Evolutionary conservation across 805 yeast genomes (phyloP).

Genomic region (Wickerhamiella shivajii): DNA sequence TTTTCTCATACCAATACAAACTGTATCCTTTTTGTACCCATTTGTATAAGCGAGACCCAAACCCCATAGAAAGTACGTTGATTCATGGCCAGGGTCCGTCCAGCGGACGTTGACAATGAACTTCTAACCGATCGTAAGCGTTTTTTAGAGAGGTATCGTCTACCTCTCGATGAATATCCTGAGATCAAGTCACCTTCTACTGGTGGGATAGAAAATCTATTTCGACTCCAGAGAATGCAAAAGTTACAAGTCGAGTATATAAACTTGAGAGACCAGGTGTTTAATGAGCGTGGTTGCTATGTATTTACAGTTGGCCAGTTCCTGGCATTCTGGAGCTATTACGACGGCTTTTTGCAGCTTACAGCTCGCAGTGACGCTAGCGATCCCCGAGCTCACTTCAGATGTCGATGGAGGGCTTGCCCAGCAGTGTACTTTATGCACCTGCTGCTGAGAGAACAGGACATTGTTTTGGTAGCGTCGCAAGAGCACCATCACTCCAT

Average conservation of each 20-base stretch:
- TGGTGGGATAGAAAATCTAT: background rate
- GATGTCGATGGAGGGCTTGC: constrained; percentile 5
- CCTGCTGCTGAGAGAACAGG: background rate
- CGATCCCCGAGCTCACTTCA: constrained; percentile 1
- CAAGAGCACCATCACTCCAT: constrained; percentile 6
- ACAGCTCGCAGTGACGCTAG: background rate
- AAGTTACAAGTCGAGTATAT: background rate
- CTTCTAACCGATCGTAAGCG: background rate
- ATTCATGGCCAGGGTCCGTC: background rate
- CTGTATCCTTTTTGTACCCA: background rate
- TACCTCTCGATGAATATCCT: background rate
- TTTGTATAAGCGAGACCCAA: background rate
- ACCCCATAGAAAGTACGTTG: background rate
- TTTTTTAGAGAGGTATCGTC: background rate
- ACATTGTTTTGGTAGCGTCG: background rate
- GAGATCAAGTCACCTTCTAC: constrained; percentile 1
- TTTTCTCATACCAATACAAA: background rate
- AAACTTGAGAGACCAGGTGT: constrained; percentile 1
- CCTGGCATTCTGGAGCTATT: constrained; percentile 4
- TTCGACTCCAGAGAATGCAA: constrained; percentile 4
- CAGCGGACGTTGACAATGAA: too few relatives aligned
- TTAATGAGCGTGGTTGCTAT: background rate
- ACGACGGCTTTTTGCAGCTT: constrained; percentile 5
- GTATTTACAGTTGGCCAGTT: constrained; percentile 2
- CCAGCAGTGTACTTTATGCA: constrained; percentile 1